Evolutionary conservation across 2,329 filamentous ascomycete genomes (phyloP).

Genomic region (Chaetomium sp.): DNA sequence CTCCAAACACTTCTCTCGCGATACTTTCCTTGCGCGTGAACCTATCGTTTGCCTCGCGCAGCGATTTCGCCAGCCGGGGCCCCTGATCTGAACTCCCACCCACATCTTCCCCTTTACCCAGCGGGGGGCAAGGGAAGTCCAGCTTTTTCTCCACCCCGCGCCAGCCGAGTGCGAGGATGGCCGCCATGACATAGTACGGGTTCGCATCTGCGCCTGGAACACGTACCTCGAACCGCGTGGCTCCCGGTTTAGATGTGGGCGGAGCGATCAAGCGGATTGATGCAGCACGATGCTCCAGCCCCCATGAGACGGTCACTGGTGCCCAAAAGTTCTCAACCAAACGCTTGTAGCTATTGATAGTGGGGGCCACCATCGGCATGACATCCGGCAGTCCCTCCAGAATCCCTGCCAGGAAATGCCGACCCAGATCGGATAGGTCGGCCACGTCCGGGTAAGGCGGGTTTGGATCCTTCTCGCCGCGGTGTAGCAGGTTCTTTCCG

Average conservation of each 20-base stretch:
- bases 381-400: constrained; percentile 85
- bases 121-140: constrained; percentile 70
- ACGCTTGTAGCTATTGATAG: constrained; percentile 95
- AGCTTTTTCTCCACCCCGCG: constrained; percentile 89
- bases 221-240: constrained; percentile 87
- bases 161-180: constrained; percentile 83
- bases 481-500: constrained; percentile 79
- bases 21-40: constrained; percentile 76
- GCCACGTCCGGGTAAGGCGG: constrained; percentile 69
- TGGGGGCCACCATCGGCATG: constrained; percentile 92
- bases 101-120: constrained; percentile 79
- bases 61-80: constrained; percentile 69
- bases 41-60: constrained; percentile 74
- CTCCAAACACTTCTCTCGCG: constrained; percentile 87
- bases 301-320: constrained; percentile 95
- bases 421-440: constrained; percentile 77
- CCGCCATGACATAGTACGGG: constrained; percentile 77
- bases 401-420: constrained; percentile 88
- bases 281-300: constrained; percentile 87
- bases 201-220: constrained; percentile 94
- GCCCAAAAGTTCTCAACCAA: constrained; percentile 99
- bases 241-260: constrained; percentile 74
- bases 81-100: constrained; percentile 67
- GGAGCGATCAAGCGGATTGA: constrained; percentile 86
- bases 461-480: constrained; percentile 63